Base-by-base conservation (phyloP, 441 rosid genomes). In the Cnidoscolus chayamansa region DNA sequence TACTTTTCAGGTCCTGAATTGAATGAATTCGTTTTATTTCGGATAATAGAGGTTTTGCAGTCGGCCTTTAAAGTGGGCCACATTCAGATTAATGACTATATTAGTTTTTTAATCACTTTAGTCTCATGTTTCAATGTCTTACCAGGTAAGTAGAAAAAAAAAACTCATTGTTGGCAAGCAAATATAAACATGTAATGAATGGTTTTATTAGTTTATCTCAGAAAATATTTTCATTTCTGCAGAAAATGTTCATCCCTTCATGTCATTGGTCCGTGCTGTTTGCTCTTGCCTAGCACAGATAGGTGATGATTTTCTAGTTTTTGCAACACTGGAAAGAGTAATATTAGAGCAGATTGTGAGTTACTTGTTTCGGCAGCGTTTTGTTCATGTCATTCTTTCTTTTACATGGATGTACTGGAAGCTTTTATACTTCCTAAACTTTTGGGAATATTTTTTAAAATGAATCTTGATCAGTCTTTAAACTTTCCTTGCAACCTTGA, bases 51-150 rank as follows among this genome's bases (percentile, higher is more conserved):
- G 73, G 76, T 87, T 84, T 81, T 93, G 83, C 88, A 91, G 75
- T 82, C 84, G 17, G 80, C 95, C 50, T 93, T 81, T 63, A 80
- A 65, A 71, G 88, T 81, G 81, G 95, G 98, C 74, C 92, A 79
- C 76, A 78, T 95, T 76, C 83, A 81, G 81, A 80, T 89, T 78
- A 82, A 86, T 68, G 94, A 95, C 78, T 81, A 87, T 74, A 68
- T 88, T 58, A 90, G 96, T 84, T 89, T 95, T 82, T 77, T 95
- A 68, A 70, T 85, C 78, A 90, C 89, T 72, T 80, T 91, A 78
- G 68, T 89, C 65, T 77, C 89, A 17, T 78, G 82, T 77, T 87
- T 85, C 76, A 84, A 82, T 82, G 89, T 86, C 79, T 66, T 56
- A 72, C 85, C 89, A 80, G 93, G 98, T 91, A 84, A 65, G 58